Evolutionary conservation across 2,329 filamentous ascomycete genomes (phyloP).

Genomic region (Ceratocystis alfenasii): DNA sequence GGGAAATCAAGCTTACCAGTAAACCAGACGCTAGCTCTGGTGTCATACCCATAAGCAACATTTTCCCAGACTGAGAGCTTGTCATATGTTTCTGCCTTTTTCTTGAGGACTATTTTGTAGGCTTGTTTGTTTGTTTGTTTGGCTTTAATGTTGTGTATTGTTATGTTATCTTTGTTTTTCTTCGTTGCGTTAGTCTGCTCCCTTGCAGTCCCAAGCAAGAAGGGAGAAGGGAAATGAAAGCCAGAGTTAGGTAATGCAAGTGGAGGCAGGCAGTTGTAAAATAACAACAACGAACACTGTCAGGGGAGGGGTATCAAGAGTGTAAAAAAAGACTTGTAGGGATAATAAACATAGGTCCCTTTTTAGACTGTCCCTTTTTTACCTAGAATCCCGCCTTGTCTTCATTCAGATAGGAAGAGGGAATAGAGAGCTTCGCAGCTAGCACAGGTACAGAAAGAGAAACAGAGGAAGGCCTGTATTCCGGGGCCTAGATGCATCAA

Average conservation of each 20-base stretch:
- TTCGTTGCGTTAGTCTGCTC: neutral
- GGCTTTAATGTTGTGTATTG: neutral
- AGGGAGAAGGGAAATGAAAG: neutral
- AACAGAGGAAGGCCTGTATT: constrained; percentile 1
- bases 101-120: neutral
- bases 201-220: neutral
- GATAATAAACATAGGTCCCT: neutral
- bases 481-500: neutral
- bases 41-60: constrained; percentile 2
- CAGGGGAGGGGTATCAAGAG: no score
- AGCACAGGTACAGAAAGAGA: constrained; percentile 12
- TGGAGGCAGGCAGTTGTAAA: no score
- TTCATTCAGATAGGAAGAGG: neutral
- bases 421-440: neutral
- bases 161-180: constrained; percentile 1
- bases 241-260: no score
- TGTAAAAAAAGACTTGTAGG: no score
- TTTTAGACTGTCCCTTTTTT: neutral
- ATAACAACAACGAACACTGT: no score
- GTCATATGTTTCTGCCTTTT: neutral
- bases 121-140: constrained; percentile 5
- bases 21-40: constrained; percentile 21
- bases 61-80: neutral
- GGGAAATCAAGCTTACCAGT: constrained; percentile 26
- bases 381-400: neutral